Evolutionary conservation across 2,329 filamentous ascomycete genomes (phyloP).

Genomic region (Aspergillus bombycis): DNA sequence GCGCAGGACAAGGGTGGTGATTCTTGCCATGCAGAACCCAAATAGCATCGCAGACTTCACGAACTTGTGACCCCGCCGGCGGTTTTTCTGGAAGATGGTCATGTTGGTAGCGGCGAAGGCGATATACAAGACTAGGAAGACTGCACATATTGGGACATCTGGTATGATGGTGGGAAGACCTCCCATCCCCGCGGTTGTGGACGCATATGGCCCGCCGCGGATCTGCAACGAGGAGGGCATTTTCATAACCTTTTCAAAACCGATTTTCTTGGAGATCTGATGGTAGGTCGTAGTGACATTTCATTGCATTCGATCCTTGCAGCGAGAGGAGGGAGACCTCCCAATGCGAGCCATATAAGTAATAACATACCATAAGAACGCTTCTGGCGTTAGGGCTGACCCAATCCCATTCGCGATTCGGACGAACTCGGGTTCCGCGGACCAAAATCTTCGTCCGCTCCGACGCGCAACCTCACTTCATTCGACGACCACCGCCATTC

Average conservation of each 20-base stretch:
- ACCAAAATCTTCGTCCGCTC: slow-evolving; percentile 14
- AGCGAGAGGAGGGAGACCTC: too few relatives aligned
- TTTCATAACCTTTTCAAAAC: too few relatives aligned
- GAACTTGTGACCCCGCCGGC: slow-evolving; percentile 51
- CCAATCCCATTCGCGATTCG: neutral
- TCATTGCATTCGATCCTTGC: too few relatives aligned
- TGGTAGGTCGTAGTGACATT: too few relatives aligned
- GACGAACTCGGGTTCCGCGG: slow-evolving; percentile 13
- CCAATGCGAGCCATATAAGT: too few relatives aligned
- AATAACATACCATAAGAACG: too few relatives aligned
- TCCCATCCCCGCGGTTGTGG: slow-evolving; percentile 35
- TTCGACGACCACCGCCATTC: neutral
- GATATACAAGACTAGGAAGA: slow-evolving; percentile 60
- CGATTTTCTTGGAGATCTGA: too few relatives aligned
- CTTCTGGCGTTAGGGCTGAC: neutral
- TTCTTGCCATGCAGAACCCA: slow-evolving; percentile 56
- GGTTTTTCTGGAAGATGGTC: slow-evolving; percentile 50
- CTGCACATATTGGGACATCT: slow-evolving; percentile 67
- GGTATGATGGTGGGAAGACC: slow-evolving; percentile 58
- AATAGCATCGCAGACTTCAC: slow-evolving; percentile 49
- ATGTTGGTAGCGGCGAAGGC: slow-evolving; percentile 48
- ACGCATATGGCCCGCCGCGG: slow-evolving; percentile 34
- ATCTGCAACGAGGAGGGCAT: neutral
- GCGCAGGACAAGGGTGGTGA: slow-evolving; percentile 52
- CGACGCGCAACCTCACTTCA: neutral